Base-by-base conservation (phyloP, 108 stramenopile genomes). In the Cyclotella atomus region DNA sequence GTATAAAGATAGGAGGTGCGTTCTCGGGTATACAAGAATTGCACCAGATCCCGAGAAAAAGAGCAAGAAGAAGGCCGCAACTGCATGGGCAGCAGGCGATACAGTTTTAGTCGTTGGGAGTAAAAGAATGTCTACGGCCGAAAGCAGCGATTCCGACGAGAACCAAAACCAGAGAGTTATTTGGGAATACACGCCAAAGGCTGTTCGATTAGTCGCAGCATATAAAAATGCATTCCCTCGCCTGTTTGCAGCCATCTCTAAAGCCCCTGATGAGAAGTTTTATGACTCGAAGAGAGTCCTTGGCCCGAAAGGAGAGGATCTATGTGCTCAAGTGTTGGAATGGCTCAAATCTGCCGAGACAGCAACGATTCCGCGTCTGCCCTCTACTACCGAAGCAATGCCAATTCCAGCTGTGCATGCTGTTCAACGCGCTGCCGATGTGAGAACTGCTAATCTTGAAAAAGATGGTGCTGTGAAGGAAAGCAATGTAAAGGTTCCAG, bases 171-270 rank as follows among this genome's bases (percentile, higher is more conserved):
- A 71, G 36, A 79, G 86, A 66, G 82, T 92, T 24, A 53, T 76
- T 21, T 99, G 97, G 97, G 97, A 98, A 76, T 99, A 90, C 82
- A 88, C 97, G 8, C 88, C 94, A 38, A 91, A 85, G 65, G 97
- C 98, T 19, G 84, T 98, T 21, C 83, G 87, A 17, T 91, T 98
- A 38, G 84, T 99, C 38, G 88, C 93, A 19, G 91, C 87, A 15
- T 99, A 99, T 76, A 78, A 84, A 49, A 81, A 91, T 29, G 71
- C 84, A 45, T 99, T 97, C 75, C 99, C 99, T 21, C 83, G 88
- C 46, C 68, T 99, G 17, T 96, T 98, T 64, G 83, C 84, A 12
- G 90, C 84, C 8, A 65, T 98, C 16, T 59, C 72, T 25, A 85
- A 88, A 56, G 63, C 76, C 24, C 95, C 96, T 17, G 89, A 90